A percentile compares a stretch with the other conserved stretches of the same genome.
These are phyloP conservation scores for Termitomyces sp. DNA, from an alignment of 768 basidiomycete genomes.

Conservation along the genomic window DNA sequence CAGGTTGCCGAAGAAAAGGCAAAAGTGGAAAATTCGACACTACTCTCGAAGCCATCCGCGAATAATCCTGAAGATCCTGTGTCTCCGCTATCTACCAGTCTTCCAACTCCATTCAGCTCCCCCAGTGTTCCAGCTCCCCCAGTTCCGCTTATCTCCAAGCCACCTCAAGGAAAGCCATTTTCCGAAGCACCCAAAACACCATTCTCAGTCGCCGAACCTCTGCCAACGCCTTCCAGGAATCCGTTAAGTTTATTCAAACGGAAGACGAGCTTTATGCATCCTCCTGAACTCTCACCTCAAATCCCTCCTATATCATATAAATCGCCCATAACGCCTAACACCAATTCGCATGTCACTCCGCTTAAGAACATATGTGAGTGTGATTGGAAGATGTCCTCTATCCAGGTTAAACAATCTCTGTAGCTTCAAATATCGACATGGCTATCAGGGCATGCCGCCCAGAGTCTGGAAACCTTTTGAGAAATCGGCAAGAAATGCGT, in stretches of 20 bases:
- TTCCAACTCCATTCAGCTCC: conserved; percentile 11
- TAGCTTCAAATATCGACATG: conserved; percentile 64
- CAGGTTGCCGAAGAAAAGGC: conserved; percentile 51
- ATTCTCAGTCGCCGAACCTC: background rate
- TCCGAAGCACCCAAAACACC: conserved; percentile 1
- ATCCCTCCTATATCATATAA: conserved; percentile 9
- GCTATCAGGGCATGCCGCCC: conserved; percentile 71
- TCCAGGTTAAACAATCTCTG: conserved; percentile 10
- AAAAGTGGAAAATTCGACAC: conserved; percentile 28
- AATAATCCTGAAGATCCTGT: background rate
- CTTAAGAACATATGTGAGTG: conserved; percentile 40
- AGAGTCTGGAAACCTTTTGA: conserved; percentile 59
- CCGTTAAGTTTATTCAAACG: conserved; percentile 6
- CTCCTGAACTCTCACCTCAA: conserved; percentile 10
- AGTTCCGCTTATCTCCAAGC: conserved; percentile 4
- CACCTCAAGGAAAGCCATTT: conserved; percentile 4
- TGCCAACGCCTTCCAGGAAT: conserved; percentile 8
- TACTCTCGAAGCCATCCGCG: conserved; percentile 22
- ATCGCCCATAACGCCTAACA: conserved; percentile 12
- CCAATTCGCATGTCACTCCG: conserved; percentile 28
- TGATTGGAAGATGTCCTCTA: background rate
- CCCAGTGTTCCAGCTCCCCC: background rate
- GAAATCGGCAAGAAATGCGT: conserved; percentile 66
- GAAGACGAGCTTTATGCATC: conserved; percentile 4
- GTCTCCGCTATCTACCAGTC: background rate